These are phyloP conservation scores for Hyphopichia homilentoma DNA, from an alignment of 805 yeast genomes.

Conservation along the genomic window DNA sequence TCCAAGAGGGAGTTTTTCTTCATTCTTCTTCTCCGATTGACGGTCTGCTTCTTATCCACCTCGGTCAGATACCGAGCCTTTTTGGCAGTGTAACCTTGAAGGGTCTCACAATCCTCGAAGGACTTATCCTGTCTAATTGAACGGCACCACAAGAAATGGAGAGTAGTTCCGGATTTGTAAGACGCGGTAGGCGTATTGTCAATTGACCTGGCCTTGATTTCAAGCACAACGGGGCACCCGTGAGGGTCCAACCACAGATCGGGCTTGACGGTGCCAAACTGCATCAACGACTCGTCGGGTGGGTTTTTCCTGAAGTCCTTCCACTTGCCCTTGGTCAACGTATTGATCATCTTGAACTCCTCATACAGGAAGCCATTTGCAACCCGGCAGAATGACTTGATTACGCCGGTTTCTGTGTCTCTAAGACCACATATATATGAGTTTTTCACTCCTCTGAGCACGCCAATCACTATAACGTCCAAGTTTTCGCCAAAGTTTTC, in stretches of 20 bases:
- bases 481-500: conserved; percentile 83
- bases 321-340: conserved; percentile 63
- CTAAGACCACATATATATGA: conserved; percentile 73
- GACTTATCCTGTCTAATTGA: conserved; percentile 66
- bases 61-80: conserved; percentile 24
- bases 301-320: conserved; percentile 28
- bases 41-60: conserved; percentile 23
- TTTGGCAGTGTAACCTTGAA: conserved; percentile 48
- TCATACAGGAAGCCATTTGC: conserved; percentile 77
- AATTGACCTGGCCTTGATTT: conserved; percentile 77
- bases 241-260: conserved; percentile 79
- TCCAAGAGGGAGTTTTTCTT: too few species aligned
- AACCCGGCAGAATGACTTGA: conserved; percentile 70
- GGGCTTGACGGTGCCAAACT: conserved; percentile 62
- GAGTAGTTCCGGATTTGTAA: conserved; percentile 65
- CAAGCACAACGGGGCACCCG: conserved; percentile 71
- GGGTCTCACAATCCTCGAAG: conserved; percentile 50
- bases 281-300: conserved; percentile 41
- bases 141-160: conserved; percentile 74
- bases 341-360: conserved; percentile 58
- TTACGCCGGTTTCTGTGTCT: conserved; percentile 34
- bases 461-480: conserved; percentile 78
- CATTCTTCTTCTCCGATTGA: conserved; percentile 21
- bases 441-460: conserved; percentile 65
- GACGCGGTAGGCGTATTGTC: conserved; percentile 41